Evolutionary conservation across 306 rosid genomes (phyloP), one percentile per base, ranked within the genome.

Genomic region (Mucuna pruriens): DNA sequence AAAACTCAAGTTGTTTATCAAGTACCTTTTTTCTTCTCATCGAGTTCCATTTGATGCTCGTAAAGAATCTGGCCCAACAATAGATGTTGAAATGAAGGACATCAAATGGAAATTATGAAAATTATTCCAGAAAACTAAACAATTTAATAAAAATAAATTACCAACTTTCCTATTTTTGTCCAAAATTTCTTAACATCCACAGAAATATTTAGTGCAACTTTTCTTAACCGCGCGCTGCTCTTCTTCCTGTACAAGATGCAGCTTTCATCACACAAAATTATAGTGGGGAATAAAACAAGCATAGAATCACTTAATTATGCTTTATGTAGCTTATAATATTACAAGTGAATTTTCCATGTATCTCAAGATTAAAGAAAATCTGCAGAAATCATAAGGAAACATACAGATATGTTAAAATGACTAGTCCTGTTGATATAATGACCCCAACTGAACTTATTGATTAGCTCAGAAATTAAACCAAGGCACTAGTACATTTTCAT

Each of bases 101-200:
- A 16, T 74, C 65, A 64, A 80, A 67, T 46, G 76, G 82, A 46
- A 54, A n/a, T 67, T 63, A 48, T n/a, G 23, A 75, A 71, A 31
- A 15, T 7, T 48, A 67, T 64, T 11, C 11, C 40, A 74, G 11
- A 71, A 42, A 84, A 51, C 48, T 42, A 29, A 77, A 29, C 49
- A 68, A 25, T 54, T 65, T 19, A 33, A 46, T 36, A 61, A n/a
- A 60, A 74, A 82, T 77, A 67, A 75, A 88, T 87, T 90, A 87
- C 99, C 93, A 95, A 92, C 83, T 95, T 95, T 80, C 93, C 99
- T 83, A 95, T 93, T 88, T 95, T 95, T 49, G 88, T 85, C 99
- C 99, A 95, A 85, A 95, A 95, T 79, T 95, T 95, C 93, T 95
- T 95, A 57, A 95, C 93, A 85, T 95, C 99, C 90, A 93, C 93